Percentiles rank a stretch among this genome's conserved stretches.
Evolutionary conservation across 805 yeast species (phyloP).

Genomic region (Starmerella kuoi): DNA sequence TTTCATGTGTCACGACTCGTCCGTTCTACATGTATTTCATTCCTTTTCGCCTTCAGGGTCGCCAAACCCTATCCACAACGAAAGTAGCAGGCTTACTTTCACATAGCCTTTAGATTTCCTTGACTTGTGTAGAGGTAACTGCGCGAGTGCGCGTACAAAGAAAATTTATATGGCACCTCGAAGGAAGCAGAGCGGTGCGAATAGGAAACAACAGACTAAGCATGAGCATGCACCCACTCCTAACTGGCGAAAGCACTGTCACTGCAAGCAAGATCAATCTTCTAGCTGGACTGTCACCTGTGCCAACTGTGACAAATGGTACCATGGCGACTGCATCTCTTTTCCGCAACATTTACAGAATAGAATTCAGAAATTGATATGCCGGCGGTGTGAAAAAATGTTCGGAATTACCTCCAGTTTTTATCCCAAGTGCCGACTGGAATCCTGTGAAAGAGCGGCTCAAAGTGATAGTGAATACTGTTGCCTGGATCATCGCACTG

Average conservation of each 20-base stretch:
- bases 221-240: neutral
- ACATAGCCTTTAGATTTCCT: no score
- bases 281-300: slow-evolving; percentile 8
- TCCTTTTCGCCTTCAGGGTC: no score
- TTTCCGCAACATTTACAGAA: slow-evolving; percentile 1
- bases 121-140: no score
- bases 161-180: slow-evolving; percentile 3
- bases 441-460: slow-evolving; percentile 1
- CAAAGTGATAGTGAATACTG: slow-evolving; percentile 1
- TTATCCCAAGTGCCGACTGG: slow-evolving; percentile 6
- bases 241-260: neutral
- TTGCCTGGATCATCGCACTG: slow-evolving; percentile 4
- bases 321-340: slow-evolving; percentile 10
- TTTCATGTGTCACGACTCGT: no score
- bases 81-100: no score
- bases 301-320: slow-evolving; percentile 10
- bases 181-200: neutral
- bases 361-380: slow-evolving; percentile 1
- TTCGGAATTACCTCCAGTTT: neutral
- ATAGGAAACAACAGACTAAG: neutral
- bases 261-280: neutral
- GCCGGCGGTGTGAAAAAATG: slow-evolving; percentile 3
- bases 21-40: no score
- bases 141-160: no score
- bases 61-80: no score